Conservation (phyloP, 2,329 filamentous ascomycete species). For the Incumbomyces lentus region DNA sequence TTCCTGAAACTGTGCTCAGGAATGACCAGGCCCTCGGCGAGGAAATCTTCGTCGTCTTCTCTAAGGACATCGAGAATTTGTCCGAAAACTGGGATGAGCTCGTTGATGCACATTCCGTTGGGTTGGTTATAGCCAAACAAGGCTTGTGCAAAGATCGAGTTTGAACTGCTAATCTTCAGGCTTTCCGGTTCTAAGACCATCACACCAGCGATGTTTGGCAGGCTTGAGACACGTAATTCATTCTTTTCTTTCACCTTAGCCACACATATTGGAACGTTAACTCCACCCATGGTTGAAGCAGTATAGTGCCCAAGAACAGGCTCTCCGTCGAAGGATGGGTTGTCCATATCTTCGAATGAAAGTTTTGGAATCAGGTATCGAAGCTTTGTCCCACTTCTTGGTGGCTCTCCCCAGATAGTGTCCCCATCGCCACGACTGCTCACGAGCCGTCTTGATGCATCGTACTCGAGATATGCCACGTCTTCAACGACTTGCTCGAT, state of each 20-base stretch:
- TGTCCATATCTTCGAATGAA: conserved; percentile 58
- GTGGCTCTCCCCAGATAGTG: conserved; percentile 67
- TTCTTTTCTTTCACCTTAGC: conserved; percentile 59
- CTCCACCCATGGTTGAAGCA: conserved; percentile 62
- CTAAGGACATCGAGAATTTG: conserved; percentile 69
- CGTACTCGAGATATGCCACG: conserved; percentile 64
- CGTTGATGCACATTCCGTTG: conserved; percentile 67
- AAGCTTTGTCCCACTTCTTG: conserved; percentile 61
- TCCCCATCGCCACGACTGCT: conserved; percentile 65
- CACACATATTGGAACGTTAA: conserved; percentile 76
- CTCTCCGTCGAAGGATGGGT: not conserved
- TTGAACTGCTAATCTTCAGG: conserved; percentile 79
- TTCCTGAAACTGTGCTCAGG: conserved; percentile 92
- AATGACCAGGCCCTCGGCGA: conserved; percentile 90
- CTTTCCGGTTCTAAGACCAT: conserved; percentile 75
- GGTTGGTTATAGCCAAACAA: conserved; percentile 82
- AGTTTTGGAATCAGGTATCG: conserved; percentile 70
- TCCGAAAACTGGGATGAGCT: conserved; percentile 79
- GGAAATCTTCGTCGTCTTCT: conserved; percentile 72
- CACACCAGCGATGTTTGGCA: conserved; percentile 94
- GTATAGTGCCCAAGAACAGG: conserved; percentile 61
- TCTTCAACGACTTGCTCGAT: conserved; percentile 96
- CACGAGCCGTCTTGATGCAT: conserved; percentile 65
- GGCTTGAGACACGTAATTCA: conserved; percentile 78
- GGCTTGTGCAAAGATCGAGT: conserved; percentile 85